Conservation (phyloP, 768 basidiomycete species). For the Pilatotrama ljubarskyi region DNA sequence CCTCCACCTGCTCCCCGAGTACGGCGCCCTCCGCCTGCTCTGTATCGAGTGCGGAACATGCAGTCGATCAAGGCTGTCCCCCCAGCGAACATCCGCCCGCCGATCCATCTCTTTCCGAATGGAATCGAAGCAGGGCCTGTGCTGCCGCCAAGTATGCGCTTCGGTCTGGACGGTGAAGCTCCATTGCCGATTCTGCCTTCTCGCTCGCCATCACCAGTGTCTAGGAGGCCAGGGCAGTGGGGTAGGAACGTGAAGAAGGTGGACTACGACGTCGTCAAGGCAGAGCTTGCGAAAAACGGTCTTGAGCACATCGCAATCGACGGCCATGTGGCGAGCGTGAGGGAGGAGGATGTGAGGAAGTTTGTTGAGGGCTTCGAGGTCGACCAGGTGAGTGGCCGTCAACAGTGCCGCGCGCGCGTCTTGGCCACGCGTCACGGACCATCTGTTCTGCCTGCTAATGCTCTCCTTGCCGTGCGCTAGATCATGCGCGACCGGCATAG, state of each 20-base stretch:
- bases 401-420: conserved; percentile 8
- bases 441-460: background rate
- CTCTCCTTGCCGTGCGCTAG: conserved; percentile 35
- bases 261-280: conserved; percentile 41
- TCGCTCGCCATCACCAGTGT: conserved; percentile 45
- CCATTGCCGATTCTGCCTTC: conserved; percentile 24
- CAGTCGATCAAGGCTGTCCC: conserved; percentile 17
- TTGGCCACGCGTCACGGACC: background rate
- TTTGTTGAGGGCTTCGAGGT: conserved; percentile 74
- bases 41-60: conserved; percentile 22
- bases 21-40: conserved; percentile 22
- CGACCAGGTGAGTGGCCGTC: conserved; percentile 55
- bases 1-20: conserved; percentile 28
- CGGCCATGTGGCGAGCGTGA: conserved; percentile 49
- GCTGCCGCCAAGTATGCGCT: conserved; percentile 11
- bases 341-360: conserved; percentile 64
- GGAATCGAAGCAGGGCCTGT: conserved; percentile 13
- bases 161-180: conserved; percentile 2
- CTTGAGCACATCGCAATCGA: conserved; percentile 67
- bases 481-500: conserved; percentile 68
- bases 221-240: conserved; percentile 40
- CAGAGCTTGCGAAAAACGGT: conserved; percentile 60
- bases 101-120: conserved; percentile 30
- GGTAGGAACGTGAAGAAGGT: conserved; percentile 31
- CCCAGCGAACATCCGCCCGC: conserved; percentile 22